Evolutionary conservation across 805 yeast genomes (phyloP), one percentile per base, ranked within the genome.

Genomic region (Debaryomyces hansenii): DNA sequence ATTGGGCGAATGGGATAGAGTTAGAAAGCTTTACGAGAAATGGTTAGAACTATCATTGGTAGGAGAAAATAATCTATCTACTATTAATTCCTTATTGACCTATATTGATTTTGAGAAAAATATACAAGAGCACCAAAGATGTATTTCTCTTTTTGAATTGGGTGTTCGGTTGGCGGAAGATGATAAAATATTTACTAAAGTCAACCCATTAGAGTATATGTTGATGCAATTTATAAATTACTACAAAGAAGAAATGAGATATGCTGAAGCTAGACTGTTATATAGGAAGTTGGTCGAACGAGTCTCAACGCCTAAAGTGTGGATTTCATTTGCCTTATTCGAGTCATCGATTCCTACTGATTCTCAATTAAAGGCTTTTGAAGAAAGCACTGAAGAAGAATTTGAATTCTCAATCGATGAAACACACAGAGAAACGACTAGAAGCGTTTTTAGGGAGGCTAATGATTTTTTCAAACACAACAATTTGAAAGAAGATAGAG

Each of bases 1-100:
- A 44, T 62, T 91, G 39, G 87, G 86, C 32, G 94, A 90, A 56
- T 87, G 87, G 72, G 95, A 86, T 49, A 67, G 97, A 31, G 90
- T 85, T 6, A 69, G 98, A 28, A 82, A 70, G 59, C 58, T 94
- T 3, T 90, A 82, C 60, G 87, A 84, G 52, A 83, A 80, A 57
- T 79, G 78, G 67, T 51, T 87, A n/a, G 84, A 81, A 52, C 27
- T 58, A 10, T 51, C 62, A 24, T 20, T 58, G 21, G 20, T 51
- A n/a, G 37, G 34, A 15, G 50, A 50, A 31, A 32, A 21, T 12
- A 41, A 37, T 16, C 33, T 54, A 7, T 41, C 49, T 2, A 41
- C 48, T 11, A 18, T 47, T 4, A 35, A 64, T 3, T 71, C 79
- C 0, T 83, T 97, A 85, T 56, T 78, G 3, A 74, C 76, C 4